Base-by-base conservation (phyloP, 2,329 filamentous ascomycete genomes). In the Aspergillus udagawae region DNA sequence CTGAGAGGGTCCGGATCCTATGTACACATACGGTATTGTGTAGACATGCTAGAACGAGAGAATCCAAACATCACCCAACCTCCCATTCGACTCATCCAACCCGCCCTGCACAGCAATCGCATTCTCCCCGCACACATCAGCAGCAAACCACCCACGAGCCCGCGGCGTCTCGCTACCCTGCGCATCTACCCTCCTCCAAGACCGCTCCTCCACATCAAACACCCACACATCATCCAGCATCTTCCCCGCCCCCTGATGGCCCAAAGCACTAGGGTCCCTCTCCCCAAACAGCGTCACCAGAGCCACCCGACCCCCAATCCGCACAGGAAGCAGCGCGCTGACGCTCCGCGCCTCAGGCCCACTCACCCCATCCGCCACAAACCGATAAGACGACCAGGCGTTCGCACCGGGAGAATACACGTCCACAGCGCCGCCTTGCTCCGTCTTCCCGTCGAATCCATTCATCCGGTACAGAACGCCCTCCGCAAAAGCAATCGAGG, bases 381-480 rank as follows among this genome's bases (percentile, higher is more conserved):
- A 73, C 0, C 51, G 1, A 2, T 61, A 29, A 1, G 67, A 65
- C 1, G 5, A 64, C 82, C 82, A 85, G 0, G 57, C 54, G 42
- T 79, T 71, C 0, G 53, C 62, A 5, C 60, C 60, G 0, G 72
- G 63, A 25, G 79, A 69, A 58, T 76, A 85, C 2, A 88, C 82
- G 67, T 95, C 90, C 12, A 96, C 68, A 57, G 82, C 80, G 0
- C 89, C 90, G 17, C 90, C 90, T 50, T 90, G 78, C 66, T 92
- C 88, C 0, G 68, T 76, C 48, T 80, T 77, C 0, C 89, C 90
- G 70, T 93, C 89, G 65, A 87, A 93, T 0, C 91, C 91, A 60
- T 91, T 90, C 77, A 91, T 92, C 28, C 91, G 83, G 74, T 88
- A 95, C 6, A 96, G 72, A 25, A 85, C 82, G 25, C 83, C 84